phyloP scores from a whole-genome alignment of 441 rosid species.

The Jatropha multifida region DNA sequence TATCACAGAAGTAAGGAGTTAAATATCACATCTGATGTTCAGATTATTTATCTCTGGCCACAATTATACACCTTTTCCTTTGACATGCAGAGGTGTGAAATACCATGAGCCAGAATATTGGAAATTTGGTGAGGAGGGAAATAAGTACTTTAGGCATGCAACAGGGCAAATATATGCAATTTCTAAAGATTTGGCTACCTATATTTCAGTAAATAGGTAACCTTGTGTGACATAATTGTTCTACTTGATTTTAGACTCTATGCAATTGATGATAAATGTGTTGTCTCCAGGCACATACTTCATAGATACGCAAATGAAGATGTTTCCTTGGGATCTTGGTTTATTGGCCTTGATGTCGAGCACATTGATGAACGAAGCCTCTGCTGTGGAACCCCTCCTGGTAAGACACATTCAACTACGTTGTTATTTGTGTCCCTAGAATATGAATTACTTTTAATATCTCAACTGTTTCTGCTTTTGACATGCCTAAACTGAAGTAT shows the following conservation, averaged over 20 bases:
- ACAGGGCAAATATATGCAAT: slow-evolving; percentile 85
- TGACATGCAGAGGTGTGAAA: slow-evolving; percentile 62
- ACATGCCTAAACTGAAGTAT: not conserved
- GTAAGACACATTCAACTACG: slow-evolving; percentile 34
- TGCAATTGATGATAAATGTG: slow-evolving; percentile 6
- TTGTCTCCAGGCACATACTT: slow-evolving; percentile 57
- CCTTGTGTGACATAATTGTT: not conserved
- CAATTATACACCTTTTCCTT: slow-evolving; percentile 8
- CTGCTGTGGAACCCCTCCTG: slow-evolving; percentile 86
- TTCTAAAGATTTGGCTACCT: slow-evolving; percentile 89
- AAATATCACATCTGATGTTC: not conserved
- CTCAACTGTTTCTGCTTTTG: not conserved
- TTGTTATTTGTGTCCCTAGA: not conserved
- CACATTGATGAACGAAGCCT: slow-evolving; percentile 91
- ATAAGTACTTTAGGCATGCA: slow-evolving; percentile 85
- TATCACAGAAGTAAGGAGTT: slow-evolving; percentile 73
- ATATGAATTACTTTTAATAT: not conserved
- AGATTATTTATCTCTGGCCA: not conserved
- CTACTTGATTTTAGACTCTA: not conserved
- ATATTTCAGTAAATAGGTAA: slow-evolving; percentile 72
- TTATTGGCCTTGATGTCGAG: slow-evolving; percentile 93
- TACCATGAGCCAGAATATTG: slow-evolving; percentile 92
- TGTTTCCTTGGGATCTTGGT: slow-evolving; percentile 93
- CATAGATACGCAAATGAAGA: slow-evolving; percentile 90
- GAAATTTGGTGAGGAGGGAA: slow-evolving; percentile 97